Base-by-base conservation (phyloP, 768 basidiomycete species). In the Rhodosporidiobolus sp. region DNA sequence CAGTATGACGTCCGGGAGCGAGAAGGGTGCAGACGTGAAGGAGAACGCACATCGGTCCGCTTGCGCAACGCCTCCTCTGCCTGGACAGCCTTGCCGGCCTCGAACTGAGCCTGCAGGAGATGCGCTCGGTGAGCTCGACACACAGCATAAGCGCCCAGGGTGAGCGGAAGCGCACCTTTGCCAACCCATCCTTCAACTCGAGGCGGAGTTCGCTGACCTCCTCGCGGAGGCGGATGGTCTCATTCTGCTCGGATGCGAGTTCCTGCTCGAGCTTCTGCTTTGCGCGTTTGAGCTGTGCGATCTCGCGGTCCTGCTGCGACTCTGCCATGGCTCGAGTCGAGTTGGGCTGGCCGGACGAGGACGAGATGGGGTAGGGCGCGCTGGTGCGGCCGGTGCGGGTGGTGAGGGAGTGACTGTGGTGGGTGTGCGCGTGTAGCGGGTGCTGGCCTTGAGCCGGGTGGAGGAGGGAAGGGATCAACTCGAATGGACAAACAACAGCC, bases 51-150 rank as follows among this genome's bases (percentile, higher is more conserved):
- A 4, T 65, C 63, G 12, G 50, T 62, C 30, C 68, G 68, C 60
- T 62, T 69, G 28, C 32, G 26, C 1, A 68, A 26, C 5, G 62
- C 49, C 22, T 73, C 66, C n/a, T 73, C 66, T 0, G 71, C 71
- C 26, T 64, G 6, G 8, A 67, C 49, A 0, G 71, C 50, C 45
- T 63, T 49, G 12, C 22, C 48, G 28, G 56, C 63, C 30, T 73
- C 65, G 8, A 60, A 66, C 26, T 53, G 57, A 11, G 57, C 62
- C 65, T 72, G 55, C 17, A 32, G 56, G 57, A 4, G 26, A n/a
- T 4, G 12, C 5, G 1, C 1, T 8, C 5, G 1, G 22, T 45
- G 12, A 43, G 50, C 7, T 20, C 19, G 50, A 52, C 12, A 2
- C 2, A 3, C 10, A 46, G 5, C 5, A 45, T 5, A 8, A 43